Evolutionary conservation across 1,284 basidiomycete species (phyloP).

Genomic region (Leucoagaricus sp.): DNA sequence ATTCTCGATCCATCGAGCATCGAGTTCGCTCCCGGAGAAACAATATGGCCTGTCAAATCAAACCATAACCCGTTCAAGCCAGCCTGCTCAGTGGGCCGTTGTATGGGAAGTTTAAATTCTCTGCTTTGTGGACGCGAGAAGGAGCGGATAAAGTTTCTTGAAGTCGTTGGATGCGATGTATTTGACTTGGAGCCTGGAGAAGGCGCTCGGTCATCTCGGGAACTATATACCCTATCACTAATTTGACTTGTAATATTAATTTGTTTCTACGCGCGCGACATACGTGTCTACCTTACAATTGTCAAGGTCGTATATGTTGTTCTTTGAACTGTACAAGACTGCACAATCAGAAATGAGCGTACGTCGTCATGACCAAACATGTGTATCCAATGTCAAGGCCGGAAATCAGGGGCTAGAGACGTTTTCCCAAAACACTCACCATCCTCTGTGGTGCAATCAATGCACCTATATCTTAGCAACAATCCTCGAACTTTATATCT

Average conservation of each 20-base stretch:
- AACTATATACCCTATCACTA: constrained; percentile 8
- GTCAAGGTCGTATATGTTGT: too few species aligned
- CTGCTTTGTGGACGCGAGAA: constrained; percentile 15
- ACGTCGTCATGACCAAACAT: constrained; percentile 6
- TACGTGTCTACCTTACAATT: not conserved
- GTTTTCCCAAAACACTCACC: constrained; percentile 2
- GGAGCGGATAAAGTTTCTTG: constrained; percentile 11
- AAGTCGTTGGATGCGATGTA: constrained; percentile 15
- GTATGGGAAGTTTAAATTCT: constrained; percentile 13
- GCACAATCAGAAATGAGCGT: not conserved
- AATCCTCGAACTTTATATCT: constrained; percentile 70
- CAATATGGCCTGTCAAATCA: constrained; percentile 8
- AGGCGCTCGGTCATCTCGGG: not conserved
- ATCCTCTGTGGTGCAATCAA: constrained; percentile 22
- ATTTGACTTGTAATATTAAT: not conserved
- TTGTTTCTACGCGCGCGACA: not conserved
- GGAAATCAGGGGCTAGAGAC: not conserved
- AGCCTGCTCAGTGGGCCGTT: not conserved
- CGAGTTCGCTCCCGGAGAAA: constrained; percentile 1
- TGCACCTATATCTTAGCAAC: constrained; percentile 74
- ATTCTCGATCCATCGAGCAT: constrained; percentile 13
- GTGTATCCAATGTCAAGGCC: not conserved
- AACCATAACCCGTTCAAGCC: not conserved
- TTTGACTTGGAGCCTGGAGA: constrained; percentile 16
- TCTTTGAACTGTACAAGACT: too few species aligned